Evolutionary conservation across 2,329 filamentous ascomycete genomes (phyloP).

Genomic region (Aspergillus aculeatus): DNA sequence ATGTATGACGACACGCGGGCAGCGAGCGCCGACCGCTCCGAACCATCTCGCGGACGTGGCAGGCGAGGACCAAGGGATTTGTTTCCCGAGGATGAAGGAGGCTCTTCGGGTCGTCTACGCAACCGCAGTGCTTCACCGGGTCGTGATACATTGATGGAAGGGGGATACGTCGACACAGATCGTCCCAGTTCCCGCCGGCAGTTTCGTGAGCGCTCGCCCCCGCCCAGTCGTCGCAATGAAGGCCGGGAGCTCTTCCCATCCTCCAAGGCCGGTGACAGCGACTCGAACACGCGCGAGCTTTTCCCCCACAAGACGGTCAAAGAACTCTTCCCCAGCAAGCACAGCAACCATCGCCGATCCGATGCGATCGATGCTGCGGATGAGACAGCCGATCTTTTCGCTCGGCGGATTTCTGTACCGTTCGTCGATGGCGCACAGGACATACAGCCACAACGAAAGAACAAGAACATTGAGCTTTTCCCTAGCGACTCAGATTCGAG

Average conservation of each 20-base stretch:
- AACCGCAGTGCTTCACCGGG: constrained; percentile 62
- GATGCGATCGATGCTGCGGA: constrained; percentile 56
- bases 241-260: constrained; percentile 62
- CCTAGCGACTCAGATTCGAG: constrained; percentile 34
- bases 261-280: constrained; percentile 22
- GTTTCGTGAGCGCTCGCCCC: constrained; percentile 46
- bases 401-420: constrained; percentile 50
- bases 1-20: constrained; percentile 75
- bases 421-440: constrained; percentile 47
- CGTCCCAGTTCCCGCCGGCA: constrained; percentile 39
- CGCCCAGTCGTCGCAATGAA: constrained; percentile 36
- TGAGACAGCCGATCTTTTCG: constrained; percentile 53
- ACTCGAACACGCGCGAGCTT: constrained; percentile 47
- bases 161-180: constrained; percentile 33
- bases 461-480: constrained; percentile 40
- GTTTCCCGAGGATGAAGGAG: constrained; percentile 36
- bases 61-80: constrained; percentile 35
- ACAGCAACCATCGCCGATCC: constrained; percentile 48
- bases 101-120: constrained; percentile 50
- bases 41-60: constrained; percentile 34
- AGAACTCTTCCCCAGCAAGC: constrained; percentile 59
- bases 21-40: constrained; percentile 27
- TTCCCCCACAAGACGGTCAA: constrained; percentile 46
- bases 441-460: constrained; percentile 21
- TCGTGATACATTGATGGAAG: constrained; percentile 49